These are phyloP conservation scores for Aspergillus carlsbadensis DNA, from an alignment of 495 filamentous ascomycete genomes.

Conservation along the genomic window DNA sequence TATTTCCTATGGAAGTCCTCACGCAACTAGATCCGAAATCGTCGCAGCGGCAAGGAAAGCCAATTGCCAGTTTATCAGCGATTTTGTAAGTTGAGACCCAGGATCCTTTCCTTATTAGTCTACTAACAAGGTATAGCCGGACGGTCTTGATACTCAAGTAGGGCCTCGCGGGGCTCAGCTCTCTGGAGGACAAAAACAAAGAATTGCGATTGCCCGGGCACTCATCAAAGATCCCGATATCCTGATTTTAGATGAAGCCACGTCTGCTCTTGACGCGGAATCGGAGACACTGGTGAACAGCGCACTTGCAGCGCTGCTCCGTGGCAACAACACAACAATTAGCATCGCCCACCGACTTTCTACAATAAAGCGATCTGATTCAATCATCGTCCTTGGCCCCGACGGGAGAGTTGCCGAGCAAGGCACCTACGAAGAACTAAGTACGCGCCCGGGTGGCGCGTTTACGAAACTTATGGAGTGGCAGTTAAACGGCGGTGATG, in stretches of 20 bases:
- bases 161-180: slow-evolving; percentile 91
- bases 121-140: slow-evolving; percentile 52
- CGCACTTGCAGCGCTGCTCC: slow-evolving; percentile 76
- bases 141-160: slow-evolving; percentile 91
- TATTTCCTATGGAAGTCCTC: slow-evolving; percentile 87
- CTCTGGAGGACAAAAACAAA: slow-evolving; percentile 95
- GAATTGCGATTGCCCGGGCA: slow-evolving; percentile 94
- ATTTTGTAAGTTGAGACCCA: slow-evolving; percentile 61
- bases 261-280: slow-evolving; percentile 93
- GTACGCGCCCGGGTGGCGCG: slow-evolving; percentile 67
- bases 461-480: slow-evolving; percentile 98
- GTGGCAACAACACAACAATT: slow-evolving; percentile 90
- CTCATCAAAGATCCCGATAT: slow-evolving; percentile 96
- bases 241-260: slow-evolving; percentile 92
- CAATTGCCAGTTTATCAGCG: slow-evolving; percentile 95
- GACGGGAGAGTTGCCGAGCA: slow-evolving; percentile 89
- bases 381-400: slow-evolving; percentile 81
- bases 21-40: slow-evolving; percentile 76
- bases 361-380: slow-evolving; percentile 93
- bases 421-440: slow-evolving; percentile 78
- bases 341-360: slow-evolving; percentile 92
- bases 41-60: slow-evolving; percentile 84
- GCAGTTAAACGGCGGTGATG: slow-evolving; percentile 88
- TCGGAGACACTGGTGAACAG: slow-evolving; percentile 93
- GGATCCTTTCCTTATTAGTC: neutral